Base-by-base conservation (phyloP, 441 rosid species). In the Bruguiera hainesii region DNA sequence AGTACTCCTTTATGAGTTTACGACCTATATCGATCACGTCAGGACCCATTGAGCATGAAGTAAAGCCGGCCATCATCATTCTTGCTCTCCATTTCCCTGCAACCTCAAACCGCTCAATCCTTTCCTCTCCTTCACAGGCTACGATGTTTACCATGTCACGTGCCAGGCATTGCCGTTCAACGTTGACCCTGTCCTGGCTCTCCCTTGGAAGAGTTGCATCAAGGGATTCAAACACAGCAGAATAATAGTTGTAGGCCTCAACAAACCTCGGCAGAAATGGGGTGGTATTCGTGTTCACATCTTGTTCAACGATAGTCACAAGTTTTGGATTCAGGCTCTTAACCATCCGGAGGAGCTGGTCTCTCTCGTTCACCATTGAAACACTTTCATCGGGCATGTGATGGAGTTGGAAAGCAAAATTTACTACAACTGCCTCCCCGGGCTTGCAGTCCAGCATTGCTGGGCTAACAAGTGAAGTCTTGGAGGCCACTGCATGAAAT, bases 361-460 rank as follows among this genome's bases (percentile, higher is more conserved):
- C 99, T 37, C 99, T 82, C 80, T 83, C 87, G 53, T 95, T 95
- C 28, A 87, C 87, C 1, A 91, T 90, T 30, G 99, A 90, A 51
- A 95, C 99, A 59, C 99, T 95, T 81, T 95, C 99, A 59, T 95
- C 99, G 5, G 99, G 99, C 97, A 96, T 92, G 84, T 96, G 99
- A 79, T 96, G 99, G 64, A 96, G 97, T 73, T 87, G 99, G 76
- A 89, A 96, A 16, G 99, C 91, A 63, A 96, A 96, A 83, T 96
- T 96, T 6, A 96, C 97, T 0, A 89, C 16, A 5, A 92, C 76
- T 26, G 96, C 89, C 77, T 96, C 99, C 65, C 91, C 93, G 0
- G 85, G 82, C 62, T 67, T 83, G 75, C 80, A 76, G 28, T 81
- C 79, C 15, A 96, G 85, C 85, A 85, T 87, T 0, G 87, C 76